phyloP scores from a whole-genome alignment of 208 protist genomes.

The Acanthamoeba lenticulata region DNA sequence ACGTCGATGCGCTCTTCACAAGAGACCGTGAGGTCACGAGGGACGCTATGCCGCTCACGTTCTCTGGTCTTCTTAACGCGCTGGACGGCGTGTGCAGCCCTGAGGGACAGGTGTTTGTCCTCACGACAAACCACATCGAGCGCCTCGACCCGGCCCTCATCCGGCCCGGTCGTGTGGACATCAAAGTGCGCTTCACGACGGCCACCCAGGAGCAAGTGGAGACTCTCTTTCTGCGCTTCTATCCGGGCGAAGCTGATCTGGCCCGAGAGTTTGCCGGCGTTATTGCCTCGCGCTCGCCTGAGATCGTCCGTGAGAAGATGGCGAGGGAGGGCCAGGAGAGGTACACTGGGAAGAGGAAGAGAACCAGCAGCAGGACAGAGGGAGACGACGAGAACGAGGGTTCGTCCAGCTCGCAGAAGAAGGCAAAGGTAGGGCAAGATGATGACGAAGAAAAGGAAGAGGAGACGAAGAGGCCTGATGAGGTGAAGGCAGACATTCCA shows the following conservation, averaged over 20 bases:
- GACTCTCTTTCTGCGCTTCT: slow-evolving; percentile 92
- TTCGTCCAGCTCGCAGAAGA: too few species aligned
- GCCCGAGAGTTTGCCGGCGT: slow-evolving; percentile 24
- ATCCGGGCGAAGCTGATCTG: slow-evolving; percentile 2
- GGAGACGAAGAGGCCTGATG: too few species aligned
- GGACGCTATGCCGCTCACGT: slow-evolving; percentile 84
- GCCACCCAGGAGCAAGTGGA: slow-evolving; percentile 85
- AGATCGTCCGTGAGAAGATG: background rate
- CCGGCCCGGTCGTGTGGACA: slow-evolving; percentile 94
- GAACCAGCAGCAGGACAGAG: too few species aligned
- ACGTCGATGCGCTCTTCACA: slow-evolving; percentile 95
- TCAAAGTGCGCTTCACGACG: slow-evolving; percentile 91
- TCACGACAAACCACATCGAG: slow-evolving; percentile 98
- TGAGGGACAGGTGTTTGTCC: slow-evolving; percentile 95
- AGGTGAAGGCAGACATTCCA: background rate
- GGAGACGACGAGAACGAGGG: too few species aligned
- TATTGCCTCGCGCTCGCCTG: background rate
- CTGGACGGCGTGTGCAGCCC: slow-evolving; percentile 95
- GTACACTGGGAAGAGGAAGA: background rate
- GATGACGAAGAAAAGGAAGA: too few species aligned
- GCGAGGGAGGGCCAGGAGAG: background rate
- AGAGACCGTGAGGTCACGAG: slow-evolving; percentile 30
- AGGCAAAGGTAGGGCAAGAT: too few species aligned
- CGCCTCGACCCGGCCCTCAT: slow-evolving; percentile 94
- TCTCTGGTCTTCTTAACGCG: slow-evolving; percentile 95